Base-by-base conservation (phyloP, 140 eudicot genomes). In the Ambrosia hybrid region DNA sequence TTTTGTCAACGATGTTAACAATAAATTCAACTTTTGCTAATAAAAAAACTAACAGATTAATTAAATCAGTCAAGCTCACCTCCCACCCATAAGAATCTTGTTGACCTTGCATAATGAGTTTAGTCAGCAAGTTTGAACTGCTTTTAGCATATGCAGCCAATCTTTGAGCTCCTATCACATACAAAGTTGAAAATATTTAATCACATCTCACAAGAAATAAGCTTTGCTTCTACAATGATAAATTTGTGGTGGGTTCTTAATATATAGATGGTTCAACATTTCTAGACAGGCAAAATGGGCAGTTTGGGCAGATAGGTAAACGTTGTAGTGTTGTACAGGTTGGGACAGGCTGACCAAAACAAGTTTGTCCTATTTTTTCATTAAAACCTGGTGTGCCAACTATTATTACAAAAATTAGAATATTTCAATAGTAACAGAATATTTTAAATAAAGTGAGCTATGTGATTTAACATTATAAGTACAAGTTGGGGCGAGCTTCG, bases 91-190 rank as follows among this genome's bases (percentile, higher is more conserved):
- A 81, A 48, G 85, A 75, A 78, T 94, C 97, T 66, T 67, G 67
- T 55, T 86, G 96, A 76, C 82, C 84, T 74, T 86, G 87, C 87
- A 71, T 76, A 67, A 90, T 78, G 73, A 88, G 88, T 81, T 78
- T 84, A 36, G 85, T 81, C 84, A 94, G 68, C 74, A 90, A 81
- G 79, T 85, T 84, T 55, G 91, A 89, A 81, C 99, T 94, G 85
- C 96, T 94, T 71, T 84, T 85, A 67, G 99, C 97, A 79, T 94
- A 94, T 15, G 88, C 96, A 4, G 78, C 82, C 82, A 94, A 74
- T 67, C 99, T 88, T 72, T 88, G 17, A 94, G 87, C 75, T 90
- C 99, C 99, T 94, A 56, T 33, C 33, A 73, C 78, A 84, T 21
- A 55, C 65, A 76, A 58, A 52, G 7, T 1, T 3, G 11, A 71